These are phyloP conservation scores for Blastomyces silverae DNA, from an alignment of 2,329 filamentous ascomycete genomes.

Conservation along the genomic window DNA sequence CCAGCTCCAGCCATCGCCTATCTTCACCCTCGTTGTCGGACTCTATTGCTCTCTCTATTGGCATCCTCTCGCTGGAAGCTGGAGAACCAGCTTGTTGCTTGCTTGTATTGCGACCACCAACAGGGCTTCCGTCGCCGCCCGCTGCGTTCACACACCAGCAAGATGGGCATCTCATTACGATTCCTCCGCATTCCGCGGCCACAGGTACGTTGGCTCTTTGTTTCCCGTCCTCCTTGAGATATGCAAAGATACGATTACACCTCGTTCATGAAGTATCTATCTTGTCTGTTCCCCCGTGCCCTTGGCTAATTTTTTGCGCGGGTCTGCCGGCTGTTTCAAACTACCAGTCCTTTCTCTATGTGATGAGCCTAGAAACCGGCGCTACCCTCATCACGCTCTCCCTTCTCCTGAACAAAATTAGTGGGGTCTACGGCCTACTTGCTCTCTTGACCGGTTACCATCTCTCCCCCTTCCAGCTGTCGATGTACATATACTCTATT, in stretches of 20 bases:
- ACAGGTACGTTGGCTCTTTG: slow-evolving; percentile 34
- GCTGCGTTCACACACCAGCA: slow-evolving; percentile 17
- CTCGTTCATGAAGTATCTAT: too few species aligned
- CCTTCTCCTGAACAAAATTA: slow-evolving; percentile 85
- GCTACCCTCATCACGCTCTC: slow-evolving; percentile 77
- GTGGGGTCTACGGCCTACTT: slow-evolving; percentile 81
- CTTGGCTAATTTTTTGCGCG: not conserved
- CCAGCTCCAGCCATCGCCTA: not conserved
- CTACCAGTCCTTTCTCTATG: slow-evolving; percentile 69
- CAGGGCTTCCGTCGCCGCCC: slow-evolving; percentile 1
- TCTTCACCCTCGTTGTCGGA: not conserved
- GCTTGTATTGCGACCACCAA: not conserved
- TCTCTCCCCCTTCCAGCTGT: slow-evolving; percentile 74
- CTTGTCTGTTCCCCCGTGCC: slow-evolving; percentile 1
- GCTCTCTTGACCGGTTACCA: slow-evolving; percentile 81
- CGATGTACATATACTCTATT: slow-evolving; percentile 86
- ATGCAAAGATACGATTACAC: not conserved
- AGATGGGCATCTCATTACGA: slow-evolving; percentile 37
- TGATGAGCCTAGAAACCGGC: slow-evolving; percentile 79
- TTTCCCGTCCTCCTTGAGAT: not conserved
- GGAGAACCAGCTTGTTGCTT: not conserved
- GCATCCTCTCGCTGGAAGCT: not conserved
- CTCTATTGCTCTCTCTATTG: not conserved
- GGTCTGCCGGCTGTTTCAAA: slow-evolving; percentile 16
- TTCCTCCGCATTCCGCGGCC: slow-evolving; percentile 47